Base-by-base conservation (phyloP, 2,329 filamentous ascomycete genomes). In the Clonostachys byssicola region DNA sequence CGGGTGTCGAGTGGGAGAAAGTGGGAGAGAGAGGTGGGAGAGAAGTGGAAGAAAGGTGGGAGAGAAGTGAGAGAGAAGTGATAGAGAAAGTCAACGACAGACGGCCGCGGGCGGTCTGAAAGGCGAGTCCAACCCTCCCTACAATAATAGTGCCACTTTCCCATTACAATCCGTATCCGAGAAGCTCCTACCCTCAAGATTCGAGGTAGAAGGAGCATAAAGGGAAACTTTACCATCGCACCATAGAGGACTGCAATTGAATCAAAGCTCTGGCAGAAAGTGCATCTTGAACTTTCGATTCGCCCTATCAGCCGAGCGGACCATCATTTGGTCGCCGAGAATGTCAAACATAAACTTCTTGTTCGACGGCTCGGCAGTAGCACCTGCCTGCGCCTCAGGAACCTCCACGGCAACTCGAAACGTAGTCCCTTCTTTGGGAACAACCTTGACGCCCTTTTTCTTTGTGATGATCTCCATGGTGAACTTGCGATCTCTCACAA, bases 221-320 rank as follows among this genome's bases (percentile, higher is more conserved):
- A 14, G 12, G 34, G 16, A 43, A 20, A 34, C 23, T 33, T n/a
- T 9, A 20, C 14, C 18, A 34, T 13, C 35, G n/a, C 18, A 34
- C 8, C 23, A 13, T 46, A 16, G 40, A 23, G 33, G 43, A 7
- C 34, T 12, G 36, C 36, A 13, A 10, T 17, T 40, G 8, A 10
- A 13, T 8, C 73, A 95, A 13, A 95, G 65, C 53, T 88, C 83
- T 43, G 83, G 77, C 52, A 91, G 73, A 58, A 89, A 90, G 62
- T 92, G 91, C 61, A 81, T 77, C 68, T 94, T 96, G 68, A 95
- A 95, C 70, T 96, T 97, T 70, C 83, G 90, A 58, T 88, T 95
- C 43, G 91, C 89, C 18, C 94, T 75, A 62, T 97, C 92, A 14
- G 87, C 83, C 3, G 92, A 85, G 12, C 91, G 78, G 54, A 85